A percentile compares a stretch with the other conserved stretches of the same genome.
These are phyloP conservation scores for Yamagishiella unicocca DNA, from an alignment of 139 green algal species.

Conservation along the genomic window DNA sequence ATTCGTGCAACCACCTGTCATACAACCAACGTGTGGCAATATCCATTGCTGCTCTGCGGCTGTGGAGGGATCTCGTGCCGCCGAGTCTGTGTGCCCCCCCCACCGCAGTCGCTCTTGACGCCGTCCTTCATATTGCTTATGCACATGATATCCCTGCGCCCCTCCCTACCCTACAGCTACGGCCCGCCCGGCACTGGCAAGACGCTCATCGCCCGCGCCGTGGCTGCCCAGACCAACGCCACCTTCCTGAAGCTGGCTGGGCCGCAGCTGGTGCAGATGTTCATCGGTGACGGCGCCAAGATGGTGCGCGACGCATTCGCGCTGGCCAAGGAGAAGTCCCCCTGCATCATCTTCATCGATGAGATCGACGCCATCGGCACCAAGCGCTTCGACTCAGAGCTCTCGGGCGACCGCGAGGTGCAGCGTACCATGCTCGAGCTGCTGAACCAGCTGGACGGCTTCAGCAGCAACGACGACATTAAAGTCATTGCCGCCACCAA, in stretches of 20 bases:
- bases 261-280: conserved; percentile 98
- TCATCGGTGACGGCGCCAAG: conserved; percentile 99
- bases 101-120: too few species aligned
- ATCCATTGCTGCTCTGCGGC: too few species aligned
- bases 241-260: conserved; percentile 99
- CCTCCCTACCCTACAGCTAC: conserved; percentile 31
- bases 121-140: too few species aligned
- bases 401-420: conserved; percentile 95
- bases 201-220: conserved; percentile 94
- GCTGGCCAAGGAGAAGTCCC: conserved; percentile 98
- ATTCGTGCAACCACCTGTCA: too few species aligned
- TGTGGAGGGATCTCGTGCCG: too few species aligned
- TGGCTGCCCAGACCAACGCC: conserved; percentile 98
- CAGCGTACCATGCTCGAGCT: conserved; percentile 99
- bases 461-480: conserved; percentile 88
- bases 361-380: conserved; percentile 91
- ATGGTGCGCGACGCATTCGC: conserved; percentile 98
- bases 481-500: conserved; percentile 99
- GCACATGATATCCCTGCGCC: too few species aligned
- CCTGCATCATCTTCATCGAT: conserved; percentile 99
- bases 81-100: too few species aligned
- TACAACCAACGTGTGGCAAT: too few species aligned
- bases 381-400: conserved; percentile 97
- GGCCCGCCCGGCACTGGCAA: conserved; percentile 90
- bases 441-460: conserved; percentile 98